phyloP scores from a whole-genome alignment of 2,329 filamentous ascomycete species.

The Cercospora citrullina region DNA sequence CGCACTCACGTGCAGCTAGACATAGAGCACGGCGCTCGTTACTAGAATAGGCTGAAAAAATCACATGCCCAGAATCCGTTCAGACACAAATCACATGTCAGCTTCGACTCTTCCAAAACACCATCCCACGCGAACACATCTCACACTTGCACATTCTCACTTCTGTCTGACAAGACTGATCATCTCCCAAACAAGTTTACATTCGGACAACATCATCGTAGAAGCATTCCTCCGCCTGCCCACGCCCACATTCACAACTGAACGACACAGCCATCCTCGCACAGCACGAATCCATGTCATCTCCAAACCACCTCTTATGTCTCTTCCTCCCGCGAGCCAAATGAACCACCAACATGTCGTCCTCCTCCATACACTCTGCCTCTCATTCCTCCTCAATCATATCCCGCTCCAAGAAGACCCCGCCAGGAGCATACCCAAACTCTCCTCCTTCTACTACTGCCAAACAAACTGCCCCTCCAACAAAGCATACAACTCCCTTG shows the following conservation, averaged over 20 bases:
- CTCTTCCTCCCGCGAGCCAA: background rate
- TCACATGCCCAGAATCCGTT: background rate
- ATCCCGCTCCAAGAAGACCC: background rate
- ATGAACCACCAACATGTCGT: background rate
- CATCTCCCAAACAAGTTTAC: constrained; percentile 4
- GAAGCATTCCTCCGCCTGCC: background rate
- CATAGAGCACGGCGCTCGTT: background rate
- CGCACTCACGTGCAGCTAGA: background rate
- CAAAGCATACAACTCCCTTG: background rate
- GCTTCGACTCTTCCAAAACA: constrained; percentile 3
- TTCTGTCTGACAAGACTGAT: constrained; percentile 1
- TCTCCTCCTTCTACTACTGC: background rate
- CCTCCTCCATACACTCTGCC: background rate
- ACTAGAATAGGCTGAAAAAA: background rate
- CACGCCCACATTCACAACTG: background rate
- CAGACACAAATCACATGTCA: constrained; percentile 7
- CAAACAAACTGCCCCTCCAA: background rate
- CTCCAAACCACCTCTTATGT: background rate
- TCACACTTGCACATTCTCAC: background rate
- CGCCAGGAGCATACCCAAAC: background rate
- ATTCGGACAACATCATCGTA: background rate
- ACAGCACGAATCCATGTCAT: background rate
- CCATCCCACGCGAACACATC: background rate
- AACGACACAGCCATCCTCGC: background rate
- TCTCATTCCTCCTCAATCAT: background rate